Evolutionary conservation across 164 flowering plant species (phyloP).

Genomic region (Nymphaea thermarum): DNA sequence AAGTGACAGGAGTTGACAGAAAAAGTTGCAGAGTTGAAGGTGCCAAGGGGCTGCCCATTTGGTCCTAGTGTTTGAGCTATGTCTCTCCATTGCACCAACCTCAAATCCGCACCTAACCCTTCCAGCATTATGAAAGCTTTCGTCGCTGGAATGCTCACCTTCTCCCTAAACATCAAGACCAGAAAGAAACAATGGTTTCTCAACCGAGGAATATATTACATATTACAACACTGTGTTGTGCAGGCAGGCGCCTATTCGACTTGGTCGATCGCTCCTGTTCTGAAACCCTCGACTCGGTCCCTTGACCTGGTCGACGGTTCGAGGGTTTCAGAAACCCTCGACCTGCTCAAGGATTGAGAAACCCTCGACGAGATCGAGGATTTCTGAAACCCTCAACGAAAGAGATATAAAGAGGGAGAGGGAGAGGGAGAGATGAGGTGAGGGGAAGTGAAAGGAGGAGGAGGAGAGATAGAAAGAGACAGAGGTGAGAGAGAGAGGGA

Average conservation of each 20-base stretch:
- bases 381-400: not conserved
- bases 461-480: not conserved
- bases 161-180: constrained; percentile 41
- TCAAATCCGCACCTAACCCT: constrained; percentile 90
- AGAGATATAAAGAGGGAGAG: not conserved
- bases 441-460: not conserved
- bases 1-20: constrained; percentile 83
- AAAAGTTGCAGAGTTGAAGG: constrained; percentile 85
- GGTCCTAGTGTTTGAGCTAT: constrained; percentile 72
- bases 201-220: not conserved
- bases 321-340: no score
- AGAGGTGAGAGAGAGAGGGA: not conserved
- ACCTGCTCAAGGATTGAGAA: no score
- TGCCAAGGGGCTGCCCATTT: constrained; percentile 71
- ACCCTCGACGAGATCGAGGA: no score
- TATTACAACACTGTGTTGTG: no score
- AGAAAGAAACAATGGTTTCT: no score
- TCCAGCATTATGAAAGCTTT: constrained; percentile 77
- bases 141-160: constrained; percentile 62
- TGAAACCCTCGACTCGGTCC: no score
- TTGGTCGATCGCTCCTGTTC: no score
- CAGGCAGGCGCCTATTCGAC: constrained; percentile 37
- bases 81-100: constrained; percentile 90
- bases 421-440: not conserved
- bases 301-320: no score